Base-by-base conservation (phyloP, 768 basidiomycete genomes). In the Boletales sp. region DNA sequence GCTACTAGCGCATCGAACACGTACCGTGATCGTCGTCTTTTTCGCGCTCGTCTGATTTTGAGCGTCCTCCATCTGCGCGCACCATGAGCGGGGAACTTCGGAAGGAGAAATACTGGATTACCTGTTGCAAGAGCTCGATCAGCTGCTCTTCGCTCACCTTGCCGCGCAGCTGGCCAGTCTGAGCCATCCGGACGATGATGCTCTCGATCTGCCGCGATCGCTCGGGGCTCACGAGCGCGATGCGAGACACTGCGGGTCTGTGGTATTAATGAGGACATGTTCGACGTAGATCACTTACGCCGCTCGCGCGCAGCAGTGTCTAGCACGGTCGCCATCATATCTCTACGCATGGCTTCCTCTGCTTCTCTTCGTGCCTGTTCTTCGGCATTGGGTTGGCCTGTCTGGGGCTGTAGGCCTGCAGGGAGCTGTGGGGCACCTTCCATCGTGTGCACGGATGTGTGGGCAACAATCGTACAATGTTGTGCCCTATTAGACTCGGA, bases 101-200 rank as follows among this genome's bases (percentile, higher is more conserved):
- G 18, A 18, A 19, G 18, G 38, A 8, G 19, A 15, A 11, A 4
- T 12, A 5, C 17, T 10, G 30, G 24, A 61, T 55, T 53, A 87
- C 93, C 79, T 95, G 90, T 57, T 94, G 87, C 51, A 95, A 76
- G 32, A 95, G 72, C 42, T 83, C 84, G 56, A 97, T 90, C 47
- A 97, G 76, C 64, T 93, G 90, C 41, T 77, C 71, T 63, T 97
- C 93, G 27, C 76, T 81, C 36, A 95, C 85, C 27, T 83, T 74
- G 1, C 84, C 86, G 39, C 86, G 77, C 35, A 95, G 66, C 65
- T 93, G 90, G 8, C 92, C 90, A 1, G 80, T 75, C 69, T 91
- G 89, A 8, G 84, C 90, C 87, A 93, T 91, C 36, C 88, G 78
- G 36, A 87, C 56, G 30, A 95, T 73, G 50, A 93, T 82, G 4